Evolutionary conservation across 768 basidiomycete species (phyloP), one percentile per base, ranked within the genome.

Genomic region (Chalciporus piperatus): DNA sequence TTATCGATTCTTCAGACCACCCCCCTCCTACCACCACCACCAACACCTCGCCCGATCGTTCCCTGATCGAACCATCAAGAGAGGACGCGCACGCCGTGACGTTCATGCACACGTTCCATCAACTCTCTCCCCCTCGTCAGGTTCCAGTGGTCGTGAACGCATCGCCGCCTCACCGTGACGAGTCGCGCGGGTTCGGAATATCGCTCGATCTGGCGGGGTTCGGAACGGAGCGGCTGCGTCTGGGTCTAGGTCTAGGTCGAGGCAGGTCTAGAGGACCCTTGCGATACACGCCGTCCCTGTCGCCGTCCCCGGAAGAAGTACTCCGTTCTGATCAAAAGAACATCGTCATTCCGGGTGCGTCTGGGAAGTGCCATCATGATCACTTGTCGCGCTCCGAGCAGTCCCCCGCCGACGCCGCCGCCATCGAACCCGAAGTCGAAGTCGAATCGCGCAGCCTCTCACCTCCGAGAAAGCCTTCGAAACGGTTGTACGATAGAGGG

Each of bases 401-500:
- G 5, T 8, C 16, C 8, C 17, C 10, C 11, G n/a, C 10, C 2
- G 17, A 23, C 25, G 22, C 8, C 7, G 11, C 30, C 9, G 16
- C 10, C 1, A 8, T 32, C 1, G 10, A 27, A 45, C 16, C 16
- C 10, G 23, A 27, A 22, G 22, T 9, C 10, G 23, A 27, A 22
- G 22, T 9, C 9, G 47, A 11, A 37, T 17, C 19, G 27, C 51
- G 22, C 33, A n/a, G 41, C 6, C 16, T 17, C 7, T 25, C 37
- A 4, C 8, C 41, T 8, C 20, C 19, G 19, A 17, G 14, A 27
- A 14, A 27, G 32, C 41, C 35, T 22, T 41, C 14, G 37, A 55
- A 39, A 20, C 28, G 60, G 46, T 19, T 47, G 33, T 47, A 51
- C 16, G 49, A 50, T 11, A 44, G 38, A 19, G 46, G 54, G 12